phyloP scores from a whole-genome alignment of 306 rosid species.

The Psophocarpus tetragonolobus region DNA sequence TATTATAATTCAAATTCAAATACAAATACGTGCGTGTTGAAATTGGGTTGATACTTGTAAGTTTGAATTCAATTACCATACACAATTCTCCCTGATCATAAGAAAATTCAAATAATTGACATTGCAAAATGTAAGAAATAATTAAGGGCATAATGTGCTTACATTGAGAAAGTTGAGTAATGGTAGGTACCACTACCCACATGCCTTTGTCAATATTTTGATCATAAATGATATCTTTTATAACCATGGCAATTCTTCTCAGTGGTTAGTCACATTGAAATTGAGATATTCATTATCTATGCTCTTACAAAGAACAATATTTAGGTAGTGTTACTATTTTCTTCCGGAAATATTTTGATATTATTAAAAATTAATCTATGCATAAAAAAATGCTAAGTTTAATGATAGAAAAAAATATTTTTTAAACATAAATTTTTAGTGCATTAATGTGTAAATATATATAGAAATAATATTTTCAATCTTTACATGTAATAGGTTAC shows the following conservation, averaged over 20 bases:
- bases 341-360: not conserved
- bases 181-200: constrained; percentile 3
- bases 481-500: not conserved
- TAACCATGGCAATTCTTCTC: not conserved
- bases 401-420: not conserved
- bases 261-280: too few species aligned
- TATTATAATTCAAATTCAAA: too few species aligned
- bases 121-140: not conserved
- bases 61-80: not conserved
- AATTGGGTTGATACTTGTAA: too few species aligned
- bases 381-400: not conserved
- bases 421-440: not conserved
- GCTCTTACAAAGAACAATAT: not conserved
- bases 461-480: not conserved
- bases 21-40: too few species aligned
- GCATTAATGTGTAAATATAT: too few species aligned
- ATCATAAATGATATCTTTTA: not conserved
- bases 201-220: constrained; percentile 23
- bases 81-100: not conserved
- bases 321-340: not conserved
- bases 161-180: not conserved
- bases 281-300: not conserved
- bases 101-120: not conserved
- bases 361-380: not conserved
- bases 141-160: not conserved